A percentile compares a stretch with the other conserved stretches of the same genome.
Evolutionary conservation across 2,329 filamentous ascomycete species (phyloP).

Genomic region (Claviceps citrina): DNA sequence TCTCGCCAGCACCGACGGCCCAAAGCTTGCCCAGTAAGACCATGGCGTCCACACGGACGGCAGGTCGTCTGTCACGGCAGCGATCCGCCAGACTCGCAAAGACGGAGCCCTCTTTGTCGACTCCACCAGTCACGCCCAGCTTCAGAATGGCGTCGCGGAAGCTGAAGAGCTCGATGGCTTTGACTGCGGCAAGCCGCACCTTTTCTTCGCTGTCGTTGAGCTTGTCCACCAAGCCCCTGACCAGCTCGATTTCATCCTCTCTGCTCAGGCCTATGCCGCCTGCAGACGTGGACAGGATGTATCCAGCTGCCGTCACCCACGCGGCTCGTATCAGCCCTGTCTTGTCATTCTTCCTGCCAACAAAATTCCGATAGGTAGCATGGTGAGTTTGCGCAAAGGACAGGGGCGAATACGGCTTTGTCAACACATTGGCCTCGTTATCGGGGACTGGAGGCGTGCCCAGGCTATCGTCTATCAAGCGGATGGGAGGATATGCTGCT

Average conservation of each 20-base stretch:
- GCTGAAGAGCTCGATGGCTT: constrained; percentile 64
- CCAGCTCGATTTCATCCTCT: constrained; percentile 62
- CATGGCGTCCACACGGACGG: constrained; percentile 77
- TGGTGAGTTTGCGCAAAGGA: constrained; percentile 77
- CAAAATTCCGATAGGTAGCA: constrained; percentile 66
- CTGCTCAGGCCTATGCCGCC: constrained; percentile 77
- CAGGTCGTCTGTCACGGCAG: constrained; percentile 69
- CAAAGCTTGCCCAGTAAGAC: constrained; percentile 71
- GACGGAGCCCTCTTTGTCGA: constrained; percentile 62
- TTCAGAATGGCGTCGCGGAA: constrained; percentile 72
- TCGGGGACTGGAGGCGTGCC: constrained; percentile 20
- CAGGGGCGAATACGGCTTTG: constrained; percentile 71
- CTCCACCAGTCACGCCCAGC: constrained; percentile 59
- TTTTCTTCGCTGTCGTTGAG: constrained; percentile 80
- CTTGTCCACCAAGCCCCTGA: constrained; percentile 62
- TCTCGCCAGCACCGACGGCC: constrained; percentile 82
- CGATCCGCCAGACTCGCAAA: constrained; percentile 72
- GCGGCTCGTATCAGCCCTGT: constrained; percentile 64
- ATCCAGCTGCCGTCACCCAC: constrained; percentile 72
- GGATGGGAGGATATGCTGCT: constrained; percentile 66
- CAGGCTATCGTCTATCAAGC: constrained; percentile 39
- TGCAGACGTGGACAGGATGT: constrained; percentile 80
- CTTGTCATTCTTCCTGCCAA: constrained; percentile 77
- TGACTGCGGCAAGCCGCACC: constrained; percentile 78
- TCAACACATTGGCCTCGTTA: constrained; percentile 46